Evolutionary conservation across 2,329 filamentous ascomycete genomes (phyloP), one percentile per base, ranked within the genome.

Genomic region (Myriosclerotinia scirpicola): DNA sequence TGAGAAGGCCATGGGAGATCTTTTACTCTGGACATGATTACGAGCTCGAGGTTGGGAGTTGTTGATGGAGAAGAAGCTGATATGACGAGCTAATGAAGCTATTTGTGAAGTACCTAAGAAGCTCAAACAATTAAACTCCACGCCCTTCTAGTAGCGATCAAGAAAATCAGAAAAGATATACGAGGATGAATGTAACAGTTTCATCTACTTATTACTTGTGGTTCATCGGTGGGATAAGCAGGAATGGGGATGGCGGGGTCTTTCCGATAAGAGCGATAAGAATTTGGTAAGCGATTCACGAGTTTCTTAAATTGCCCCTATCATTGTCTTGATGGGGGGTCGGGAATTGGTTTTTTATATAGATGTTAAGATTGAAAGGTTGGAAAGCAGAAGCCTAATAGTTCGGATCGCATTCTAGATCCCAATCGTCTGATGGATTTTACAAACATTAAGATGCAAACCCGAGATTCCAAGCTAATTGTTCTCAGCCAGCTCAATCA

Each of bases 1-100:
- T 64, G 60, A 20, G 75, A 75, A 15, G 75, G 73, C 74, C 74
- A 75, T 48, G 54, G 50, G 44, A 75, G 65, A 58, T 75, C 71
- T 54, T 69, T 70, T 22, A 74, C 69, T 67, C 69, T 68, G 26
- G 71, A 66, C 71, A 74, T 72, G 63, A 17, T 70, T 67, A 26
- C 67, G 52, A 53, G 53, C 52, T 53, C 48, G 42, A 52, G 30
- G 30, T 34, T 42, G 50, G 34, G 34, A 36, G 9, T 14, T 40
- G n/a, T 9, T 36, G 26, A 3, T n/a, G 44, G 36, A 2, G 5
- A 14, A 34, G 15, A 20, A 8, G 3, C 34, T 50, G 44, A 50
- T 11, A n/a, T 34, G 22, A n/a, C 9, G 15, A n/a, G 22, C 48
- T 26, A 46, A 14, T 38, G 36, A 34, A 15, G 40, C 36, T 53